phyloP scores from a whole-genome alignment of 148 eudicot species.

The Chenopodium album region DNA sequence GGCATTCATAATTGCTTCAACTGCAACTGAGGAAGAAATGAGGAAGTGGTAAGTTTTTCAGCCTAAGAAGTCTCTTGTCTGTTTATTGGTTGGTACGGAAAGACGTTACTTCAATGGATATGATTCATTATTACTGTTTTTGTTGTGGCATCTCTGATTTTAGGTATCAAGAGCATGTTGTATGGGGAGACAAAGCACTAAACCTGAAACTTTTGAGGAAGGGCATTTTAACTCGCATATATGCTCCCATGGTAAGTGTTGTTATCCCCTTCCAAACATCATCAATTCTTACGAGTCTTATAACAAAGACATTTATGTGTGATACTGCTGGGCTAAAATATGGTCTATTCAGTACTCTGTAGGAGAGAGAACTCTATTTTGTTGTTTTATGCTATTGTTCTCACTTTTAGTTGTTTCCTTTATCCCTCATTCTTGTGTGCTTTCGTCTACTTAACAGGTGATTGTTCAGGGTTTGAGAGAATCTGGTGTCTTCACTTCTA shows the following conservation, averaged over 20 bases:
- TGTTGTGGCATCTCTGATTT: background rate
- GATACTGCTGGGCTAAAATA: background rate
- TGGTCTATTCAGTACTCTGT: background rate
- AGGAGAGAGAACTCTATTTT: background rate
- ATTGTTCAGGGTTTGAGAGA: constrained; percentile 82
- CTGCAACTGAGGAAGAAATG: constrained; percentile 93
- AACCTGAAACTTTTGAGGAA: constrained; percentile 77
- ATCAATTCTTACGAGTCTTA: background rate
- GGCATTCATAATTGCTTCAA: constrained; percentile 96
- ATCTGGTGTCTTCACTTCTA: constrained; percentile 62
- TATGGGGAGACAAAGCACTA: constrained; percentile 79
- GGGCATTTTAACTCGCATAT: constrained; percentile 81
- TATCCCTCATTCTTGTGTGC: background rate
- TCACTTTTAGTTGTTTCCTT: background rate
- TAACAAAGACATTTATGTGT: background rate
- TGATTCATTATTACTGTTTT: background rate
- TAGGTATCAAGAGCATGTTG: constrained; percentile 92
- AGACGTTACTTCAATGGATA: background rate
- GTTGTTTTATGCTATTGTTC: background rate
- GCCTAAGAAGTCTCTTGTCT: background rate
- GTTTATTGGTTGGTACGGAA: background rate
- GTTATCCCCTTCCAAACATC: background rate
- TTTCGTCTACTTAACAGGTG: constrained; percentile 39
- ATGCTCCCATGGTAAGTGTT: constrained; percentile 85
- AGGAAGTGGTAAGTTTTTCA: constrained; percentile 58